These are phyloP conservation scores for Aristolochia fimbriata DNA, from an alignment of 164 flowering plant species.

Conservation along the genomic window DNA sequence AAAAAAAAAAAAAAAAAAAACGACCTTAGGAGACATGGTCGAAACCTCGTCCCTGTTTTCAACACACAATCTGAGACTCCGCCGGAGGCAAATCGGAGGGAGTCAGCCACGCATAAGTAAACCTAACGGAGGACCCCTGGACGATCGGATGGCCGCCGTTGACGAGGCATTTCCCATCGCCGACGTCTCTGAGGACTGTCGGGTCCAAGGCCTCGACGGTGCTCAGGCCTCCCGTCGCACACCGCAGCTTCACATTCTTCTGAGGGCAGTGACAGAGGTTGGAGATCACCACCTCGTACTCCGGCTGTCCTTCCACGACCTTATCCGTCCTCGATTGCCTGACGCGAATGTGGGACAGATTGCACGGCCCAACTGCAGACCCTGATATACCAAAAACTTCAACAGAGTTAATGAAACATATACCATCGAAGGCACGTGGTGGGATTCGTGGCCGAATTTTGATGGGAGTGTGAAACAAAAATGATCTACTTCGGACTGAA, in stretches of 20 bases:
- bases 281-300: conserved; percentile 5
- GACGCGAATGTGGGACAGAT: not conserved
- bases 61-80: not conserved
- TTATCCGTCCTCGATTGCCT: not conserved
- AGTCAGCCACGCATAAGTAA: conserved; percentile 1
- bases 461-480: no score
- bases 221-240: not conserved
- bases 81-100: not conserved
- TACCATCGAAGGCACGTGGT: no score
- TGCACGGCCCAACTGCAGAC: not conserved
- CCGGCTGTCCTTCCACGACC: not conserved
- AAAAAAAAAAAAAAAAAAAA: no score
- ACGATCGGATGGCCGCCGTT: conserved; percentile 2
- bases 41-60: not conserved
- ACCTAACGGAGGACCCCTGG: not conserved
- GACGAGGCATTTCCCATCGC: conserved; percentile 3
- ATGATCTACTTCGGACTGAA: no score
- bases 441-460: no score
- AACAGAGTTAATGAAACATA: no score
- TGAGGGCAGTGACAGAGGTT: conserved; percentile 3
- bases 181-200: not conserved
- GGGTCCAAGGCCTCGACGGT: conserved; percentile 1
- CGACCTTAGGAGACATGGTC: no score
- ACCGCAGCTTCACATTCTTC: not conserved
- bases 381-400: not conserved